Evolutionary conservation across 2,329 filamentous ascomycete species (phyloP).

Genomic region (Endoconidiophora polonica): DNA sequence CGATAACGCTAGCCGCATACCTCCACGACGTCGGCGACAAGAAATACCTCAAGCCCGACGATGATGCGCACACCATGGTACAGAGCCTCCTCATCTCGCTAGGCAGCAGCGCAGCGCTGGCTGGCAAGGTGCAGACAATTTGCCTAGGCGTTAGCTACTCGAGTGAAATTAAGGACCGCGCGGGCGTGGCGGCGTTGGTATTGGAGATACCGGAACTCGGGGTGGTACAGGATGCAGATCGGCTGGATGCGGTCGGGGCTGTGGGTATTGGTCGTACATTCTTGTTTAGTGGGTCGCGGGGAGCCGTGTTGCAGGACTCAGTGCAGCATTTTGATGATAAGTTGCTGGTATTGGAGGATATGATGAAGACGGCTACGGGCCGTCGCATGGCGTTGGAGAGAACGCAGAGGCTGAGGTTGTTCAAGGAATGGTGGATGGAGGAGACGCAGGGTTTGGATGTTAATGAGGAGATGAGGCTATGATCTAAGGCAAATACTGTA

Average conservation of each 20-base stretch:
- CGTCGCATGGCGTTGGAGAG: constrained; percentile 34
- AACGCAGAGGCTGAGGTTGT: constrained; percentile 33
- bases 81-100: constrained; percentile 35
- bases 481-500: no score
- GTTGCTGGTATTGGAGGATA: constrained; percentile 44
- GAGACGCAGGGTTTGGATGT: constrained; percentile 21
- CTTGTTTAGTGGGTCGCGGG: constrained; percentile 50
- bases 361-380: constrained; percentile 48
- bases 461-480: background rate
- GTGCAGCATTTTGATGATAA: constrained; percentile 67
- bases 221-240: constrained; percentile 81
- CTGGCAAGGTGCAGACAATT: constrained; percentile 51
- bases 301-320: constrained; percentile 41
- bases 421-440: constrained; percentile 42
- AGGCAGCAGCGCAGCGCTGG: constrained; percentile 41
- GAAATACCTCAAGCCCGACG: constrained; percentile 51
- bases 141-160: constrained; percentile 66
- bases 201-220: constrained; percentile 29
- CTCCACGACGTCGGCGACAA: constrained; percentile 82
- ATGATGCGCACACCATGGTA: constrained; percentile 41
- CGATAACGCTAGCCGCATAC: constrained; percentile 53
- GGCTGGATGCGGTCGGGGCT: constrained; percentile 78
- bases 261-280: constrained; percentile 59
- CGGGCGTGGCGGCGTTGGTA: constrained; percentile 44
- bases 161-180: constrained; percentile 51